These are phyloP conservation scores for Acaromyces ingoldii DNA, from an alignment of 1,284 basidiomycete genomes.

Conservation along the genomic window DNA sequence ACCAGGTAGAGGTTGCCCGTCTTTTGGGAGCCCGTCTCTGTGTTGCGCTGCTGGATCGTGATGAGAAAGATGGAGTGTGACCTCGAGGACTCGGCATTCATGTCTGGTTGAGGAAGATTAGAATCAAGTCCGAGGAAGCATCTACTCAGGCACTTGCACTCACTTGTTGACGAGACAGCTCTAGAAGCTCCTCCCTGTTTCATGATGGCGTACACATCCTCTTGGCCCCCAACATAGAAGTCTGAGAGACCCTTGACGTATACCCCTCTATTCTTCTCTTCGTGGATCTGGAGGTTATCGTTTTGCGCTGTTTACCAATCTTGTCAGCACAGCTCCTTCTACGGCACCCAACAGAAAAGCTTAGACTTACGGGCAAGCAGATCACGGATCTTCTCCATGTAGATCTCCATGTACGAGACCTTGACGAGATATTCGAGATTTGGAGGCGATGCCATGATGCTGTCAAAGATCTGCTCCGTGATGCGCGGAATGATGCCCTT, in stretches of 20 bases:
- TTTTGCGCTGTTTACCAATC: constrained; percentile 72
- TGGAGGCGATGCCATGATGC: constrained; percentile 89
- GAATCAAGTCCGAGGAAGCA: neutral
- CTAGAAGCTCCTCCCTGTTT: constrained; percentile 84
- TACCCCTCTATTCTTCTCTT: constrained; percentile 94
- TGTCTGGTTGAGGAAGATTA: constrained; percentile 55
- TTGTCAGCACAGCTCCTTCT: neutral
- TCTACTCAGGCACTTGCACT: neutral
- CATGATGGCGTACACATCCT: constrained; percentile 98
- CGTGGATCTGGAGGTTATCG: constrained; percentile 96
- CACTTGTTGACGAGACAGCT: constrained; percentile 82
- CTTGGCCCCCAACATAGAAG: constrained; percentile 76
- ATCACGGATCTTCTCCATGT: constrained; percentile 94
- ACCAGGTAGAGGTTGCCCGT: constrained; percentile 96
- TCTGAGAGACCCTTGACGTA: constrained; percentile 98
- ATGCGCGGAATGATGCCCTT: constrained; percentile 98
- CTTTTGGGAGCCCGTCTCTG: constrained; percentile 90
- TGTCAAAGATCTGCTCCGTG: constrained; percentile 97
- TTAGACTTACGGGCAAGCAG: constrained; percentile 77
- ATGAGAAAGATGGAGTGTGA: constrained; percentile 99
- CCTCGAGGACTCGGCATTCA: constrained; percentile 99
- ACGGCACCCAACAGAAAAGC: neutral
- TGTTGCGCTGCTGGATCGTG: constrained; percentile 93
- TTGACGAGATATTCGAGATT: constrained; percentile 98
- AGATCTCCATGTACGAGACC: constrained; percentile 99